Base-by-base conservation (phyloP, 768 basidiomycete species). In the Imleria badia region DNA sequence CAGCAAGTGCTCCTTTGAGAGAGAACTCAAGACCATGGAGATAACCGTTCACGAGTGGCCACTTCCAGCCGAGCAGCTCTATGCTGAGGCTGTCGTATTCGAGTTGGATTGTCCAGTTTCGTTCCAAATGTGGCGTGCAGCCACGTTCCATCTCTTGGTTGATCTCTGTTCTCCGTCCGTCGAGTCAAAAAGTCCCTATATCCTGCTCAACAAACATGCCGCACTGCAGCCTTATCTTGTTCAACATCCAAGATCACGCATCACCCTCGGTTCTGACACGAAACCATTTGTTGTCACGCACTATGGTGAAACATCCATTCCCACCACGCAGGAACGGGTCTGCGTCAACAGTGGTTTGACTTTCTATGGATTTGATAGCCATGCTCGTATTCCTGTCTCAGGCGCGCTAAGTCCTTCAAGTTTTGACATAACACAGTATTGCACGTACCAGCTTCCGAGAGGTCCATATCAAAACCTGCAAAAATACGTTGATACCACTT, bases 1-100 rank as follows among this genome's bases (percentile, higher is more conserved):
- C 49, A 5, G n/a, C 1, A 75, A 70, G 48, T 78, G 77, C 41
- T 2, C 39, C 71, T 17, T n/a, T n/a, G 49, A 69, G n/a, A 49
- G 41, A 15, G 15, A 61, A 45, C 63, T 67, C 0, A 17, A 26
- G 0, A 19, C 1, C 0, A 58, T 79, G 64, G 5, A 22, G 0
- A 79, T 81, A 22, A 0, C 23, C 1, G 58, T 76, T 6, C 67
- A 77, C 35, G 81, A 82, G 50, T 79, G 78, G 79, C 81, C 80
- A 0, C 57, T 82, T 34, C 78, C 81, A 0, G 30, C 47, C 1
- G 41, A 59, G 12, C 20, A 17, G 6, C 13, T 61, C 5, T n/a
- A 51, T 6, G 69, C 69, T 0, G 65, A 72, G 48, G 60, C 60
- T 0, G 66, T 72, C 15, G 65, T 80, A 1, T 81, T 81, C 43